Conservation (phyloP, 441 rosid species). For the Gossypium davidsonii region DNA sequence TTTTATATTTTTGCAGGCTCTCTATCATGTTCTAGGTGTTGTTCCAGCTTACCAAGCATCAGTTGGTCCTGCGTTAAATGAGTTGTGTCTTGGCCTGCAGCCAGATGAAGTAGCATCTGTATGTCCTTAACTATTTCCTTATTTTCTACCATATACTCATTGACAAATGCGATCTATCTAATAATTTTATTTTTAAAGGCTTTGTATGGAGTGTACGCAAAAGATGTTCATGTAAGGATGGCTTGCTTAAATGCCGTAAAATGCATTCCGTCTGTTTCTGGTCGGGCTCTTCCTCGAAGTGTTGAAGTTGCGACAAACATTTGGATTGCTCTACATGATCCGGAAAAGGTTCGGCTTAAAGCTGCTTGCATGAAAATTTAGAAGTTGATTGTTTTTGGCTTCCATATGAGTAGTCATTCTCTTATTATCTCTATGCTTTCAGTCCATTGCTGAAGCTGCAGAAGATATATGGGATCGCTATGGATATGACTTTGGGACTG, state of each 20-base stretch:
- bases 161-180: neutral
- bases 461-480: conserved; percentile 98
- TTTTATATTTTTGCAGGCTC: conserved; percentile 51
- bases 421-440: conserved; percentile 23
- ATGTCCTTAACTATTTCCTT: conserved; percentile 25
- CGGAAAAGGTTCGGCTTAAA: conserved; percentile 73
- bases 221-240: conserved; percentile 94
- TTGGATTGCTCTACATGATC: conserved; percentile 97
- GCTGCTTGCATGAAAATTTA: conserved; percentile 8
- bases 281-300: conserved; percentile 62
- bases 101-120: conserved; percentile 80
- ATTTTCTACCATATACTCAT: conserved; percentile 12
- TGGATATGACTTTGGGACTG: conserved; percentile 83
- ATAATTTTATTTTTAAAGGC: conserved; percentile 46
- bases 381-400: neutral
- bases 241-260: conserved; percentile 94
- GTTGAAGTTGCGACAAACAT: conserved; percentile 82
- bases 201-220: conserved; percentile 80
- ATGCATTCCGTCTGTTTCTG: conserved; percentile 86
- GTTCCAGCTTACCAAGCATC: conserved; percentile 87
- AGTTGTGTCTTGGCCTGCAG: conserved; percentile 87
- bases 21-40: conserved; percentile 85
- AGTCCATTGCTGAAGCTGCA: conserved; percentile 88
- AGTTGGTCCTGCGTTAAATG: conserved; percentile 84
- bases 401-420: conserved; percentile 8